Conservation (phyloP, 2,329 filamentous ascomycete genomes). For the Apiospora marii region DNA sequence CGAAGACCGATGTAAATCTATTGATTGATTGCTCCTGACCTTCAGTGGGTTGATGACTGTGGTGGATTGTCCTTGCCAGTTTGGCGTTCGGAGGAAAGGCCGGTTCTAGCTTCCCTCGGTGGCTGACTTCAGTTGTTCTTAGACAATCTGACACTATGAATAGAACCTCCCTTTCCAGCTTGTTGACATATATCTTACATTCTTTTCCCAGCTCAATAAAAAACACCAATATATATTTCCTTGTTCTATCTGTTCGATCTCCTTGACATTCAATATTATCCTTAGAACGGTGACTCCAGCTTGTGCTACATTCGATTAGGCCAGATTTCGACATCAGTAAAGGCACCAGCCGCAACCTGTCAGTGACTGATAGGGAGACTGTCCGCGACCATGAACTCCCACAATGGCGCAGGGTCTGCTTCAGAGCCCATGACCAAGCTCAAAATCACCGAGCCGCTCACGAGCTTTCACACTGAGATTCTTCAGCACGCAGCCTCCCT, state of each 20-base stretch:
- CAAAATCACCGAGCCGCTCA: conserved; percentile 46
- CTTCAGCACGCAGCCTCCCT: conserved; percentile 50
- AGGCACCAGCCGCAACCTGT: background rate
- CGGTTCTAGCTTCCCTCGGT: background rate
- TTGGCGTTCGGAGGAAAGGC: background rate
- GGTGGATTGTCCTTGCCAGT: background rate
- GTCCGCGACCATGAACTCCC: background rate
- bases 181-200: conserved; percentile 10
- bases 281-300: background rate
- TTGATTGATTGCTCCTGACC: background rate
- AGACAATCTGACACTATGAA: background rate
- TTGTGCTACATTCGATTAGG: background rate
- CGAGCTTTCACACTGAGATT: conserved; percentile 49
- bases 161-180: conserved; percentile 12
- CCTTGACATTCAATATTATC: background rate
- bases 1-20: background rate
- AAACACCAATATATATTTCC: background rate
- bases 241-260: background rate
- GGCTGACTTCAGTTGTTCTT: conserved; percentile 4
- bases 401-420: background rate
- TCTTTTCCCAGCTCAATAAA: background rate
- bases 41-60: background rate
- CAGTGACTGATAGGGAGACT: background rate
- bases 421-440: conserved; percentile 39
- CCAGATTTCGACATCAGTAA: background rate